Base-by-base conservation (phyloP, 352 stramenopile genomes). In the Globisporangium rhizosaccharum region DNA sequence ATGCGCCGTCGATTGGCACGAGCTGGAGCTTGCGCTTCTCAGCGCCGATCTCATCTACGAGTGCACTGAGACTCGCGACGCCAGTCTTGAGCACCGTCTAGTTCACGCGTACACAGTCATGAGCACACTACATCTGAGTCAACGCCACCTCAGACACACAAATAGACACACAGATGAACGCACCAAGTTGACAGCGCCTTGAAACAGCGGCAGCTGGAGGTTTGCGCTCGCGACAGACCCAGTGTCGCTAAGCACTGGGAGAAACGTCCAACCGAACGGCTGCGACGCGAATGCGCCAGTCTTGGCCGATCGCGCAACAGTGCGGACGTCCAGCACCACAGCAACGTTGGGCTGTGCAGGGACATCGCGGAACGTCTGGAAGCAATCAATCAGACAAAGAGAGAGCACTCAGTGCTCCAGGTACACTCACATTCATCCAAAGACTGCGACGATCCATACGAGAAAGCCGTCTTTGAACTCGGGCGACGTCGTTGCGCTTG, bases 191-290 rank as follows among this genome's bases (percentile, higher is more conserved):
- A 90, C 70, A 41, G 82, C 66, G 14, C 83, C 83, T 20, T 71
- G 57, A 33, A 90, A 87, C 12, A 92, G 47, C 5, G 83, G 83
- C 0, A 92, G 62, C 42, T 90, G 83, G 28, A 75, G 65, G n/a
- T 36, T 71, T 4, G 75, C 68, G 9, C 59, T 52, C 2, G 69
- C 68, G 20, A 92, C 60, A 7, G 63, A 68, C 0, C 64, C 68
- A 9, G 61, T 65, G 18, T 73, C 57, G 7, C 58, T 65, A 3
- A 92, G 68, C 0, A 90, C 62, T 0, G 76, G 76, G 11, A 89
- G 51, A 15, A 90, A 92, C 5, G 71, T 79, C 83, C 83, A 92
- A 0, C 71, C 83, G 23, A 85, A 72, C 20, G 73, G 67, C 41
- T 83, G 68, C 1, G 75, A 85, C 1, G 57, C 60, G 25, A 79